Evolutionary conservation across 116 monocot species (phyloP), one percentile per base, ranked within the genome.

Genomic region (Thalassia testudinum): DNA sequence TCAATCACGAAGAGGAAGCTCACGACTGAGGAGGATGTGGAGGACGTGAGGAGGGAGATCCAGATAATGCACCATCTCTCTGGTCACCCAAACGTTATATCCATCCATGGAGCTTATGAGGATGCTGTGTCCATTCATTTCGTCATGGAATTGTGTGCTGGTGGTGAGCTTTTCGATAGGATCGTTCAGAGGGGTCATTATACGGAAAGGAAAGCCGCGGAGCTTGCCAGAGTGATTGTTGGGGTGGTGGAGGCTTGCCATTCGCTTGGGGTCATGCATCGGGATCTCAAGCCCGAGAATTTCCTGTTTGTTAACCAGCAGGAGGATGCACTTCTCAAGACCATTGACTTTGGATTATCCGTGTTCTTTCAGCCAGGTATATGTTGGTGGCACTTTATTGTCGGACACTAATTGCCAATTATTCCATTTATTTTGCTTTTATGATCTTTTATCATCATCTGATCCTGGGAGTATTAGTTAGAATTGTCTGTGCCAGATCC

Each of bases 51-150:
- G 48, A 72, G 85, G 27, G 95, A 95, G 66, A 95, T 95, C 40
- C 95, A 88, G 72, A 88, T 95, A 56, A 88, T 95, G 95, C 88
- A 95, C 59, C 95, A 95, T 50, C 52, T 95, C 1, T 24, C 95
- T 4, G 95, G 88, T 2, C 76, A 95, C 57, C 69, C 75, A 1
- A 84, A 85, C 49, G 79, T 95, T 5, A 81, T 95, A 7, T 74
- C 78, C 28, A 88, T 95, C 55, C 65, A 58, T 0, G 88, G 84
- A 20, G 87, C 95, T 10, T 95, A 81, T 47, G 88, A 95, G 59
- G 95, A 95, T 64, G 85, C 76, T 0, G 82, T 85, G 26, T 76
- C 88, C 3, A 85, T 95, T 26, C 95, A 95, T 55, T 55, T 95
- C 17, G 88, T 95, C 16, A 95, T 95, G 88, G 88, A 95, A 42